Percentiles rank a stretch among this genome's conserved stretches.
phyloP scores from a whole-genome alignment of 2,329 filamentous ascomycete species.

The Alternaria tenuissima region DNA sequence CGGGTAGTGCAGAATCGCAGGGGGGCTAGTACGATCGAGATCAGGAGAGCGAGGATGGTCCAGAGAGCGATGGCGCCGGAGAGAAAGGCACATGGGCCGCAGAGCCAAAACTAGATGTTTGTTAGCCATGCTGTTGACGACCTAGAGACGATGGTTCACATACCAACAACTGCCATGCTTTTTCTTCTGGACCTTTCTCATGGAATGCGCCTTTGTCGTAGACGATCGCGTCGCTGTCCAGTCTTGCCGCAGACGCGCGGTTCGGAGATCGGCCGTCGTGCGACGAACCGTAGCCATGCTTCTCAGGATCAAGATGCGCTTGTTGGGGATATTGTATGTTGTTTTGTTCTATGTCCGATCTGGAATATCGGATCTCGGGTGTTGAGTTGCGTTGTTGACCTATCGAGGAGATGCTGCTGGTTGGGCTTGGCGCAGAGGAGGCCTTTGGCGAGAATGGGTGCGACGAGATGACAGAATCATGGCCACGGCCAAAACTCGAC shows the following conservation, averaged over 20 bases:
- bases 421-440: constrained; percentile 45
- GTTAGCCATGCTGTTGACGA: constrained; percentile 15
- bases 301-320: constrained; percentile 48
- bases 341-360: constrained; percentile 12
- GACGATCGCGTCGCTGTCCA: constrained; percentile 31
- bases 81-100: constrained; percentile 62
- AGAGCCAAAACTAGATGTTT: constrained; percentile 60
- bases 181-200: constrained; percentile 52
- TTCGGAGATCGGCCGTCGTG: constrained; percentile 29
- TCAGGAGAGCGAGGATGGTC: constrained; percentile 59
- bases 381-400: constrained; percentile 26
- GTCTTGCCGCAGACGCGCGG: constrained; percentile 30
- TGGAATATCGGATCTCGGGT: constrained; percentile 25
- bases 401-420: constrained; percentile 43
- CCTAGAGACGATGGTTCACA: constrained; percentile 8
- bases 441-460: constrained; percentile 47
- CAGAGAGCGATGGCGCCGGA: constrained; percentile 64
- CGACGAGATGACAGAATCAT: constrained; percentile 52
- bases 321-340: constrained; percentile 32
- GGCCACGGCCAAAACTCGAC: constrained; percentile 34
- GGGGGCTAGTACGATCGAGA: constrained; percentile 59
- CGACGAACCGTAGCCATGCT: constrained; percentile 31
- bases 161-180: constrained; percentile 56
- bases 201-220: constrained; percentile 50
- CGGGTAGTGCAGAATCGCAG: constrained; percentile 62